Percentiles rank a stretch among this genome's conserved stretches.
These are phyloP conservation scores for Tagetes erecta DNA, from an alignment of 129 eudicot species.

Conservation along the genomic window DNA sequence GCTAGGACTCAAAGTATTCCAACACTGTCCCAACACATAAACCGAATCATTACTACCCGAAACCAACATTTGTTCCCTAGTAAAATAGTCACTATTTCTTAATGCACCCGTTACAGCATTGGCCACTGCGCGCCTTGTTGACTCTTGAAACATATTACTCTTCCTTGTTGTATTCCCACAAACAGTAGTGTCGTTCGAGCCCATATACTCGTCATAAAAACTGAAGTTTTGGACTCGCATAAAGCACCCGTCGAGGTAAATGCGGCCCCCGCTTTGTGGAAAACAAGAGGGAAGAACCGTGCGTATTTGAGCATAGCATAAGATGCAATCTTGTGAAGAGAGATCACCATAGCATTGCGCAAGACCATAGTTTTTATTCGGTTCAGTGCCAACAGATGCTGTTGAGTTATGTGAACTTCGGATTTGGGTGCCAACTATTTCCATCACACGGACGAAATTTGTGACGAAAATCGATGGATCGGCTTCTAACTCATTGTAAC, in stretches of 20 bases:
- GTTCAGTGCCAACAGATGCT: constrained; percentile 45
- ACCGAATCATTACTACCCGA: constrained; percentile 35
- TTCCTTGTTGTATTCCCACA: constrained; percentile 61
- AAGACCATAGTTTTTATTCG: constrained; percentile 42
- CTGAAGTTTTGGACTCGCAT: constrained; percentile 59
- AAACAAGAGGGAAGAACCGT: constrained; percentile 64
- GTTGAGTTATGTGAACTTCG: constrained; percentile 46
- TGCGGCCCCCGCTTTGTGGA: constrained; percentile 58
- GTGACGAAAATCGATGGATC: constrained; percentile 40
- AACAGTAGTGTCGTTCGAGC: constrained; percentile 43
- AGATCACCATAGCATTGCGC: constrained; percentile 85
- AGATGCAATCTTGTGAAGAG: constrained; percentile 57
- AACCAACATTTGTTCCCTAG: constrained; percentile 39
- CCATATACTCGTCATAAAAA: constrained; percentile 54
- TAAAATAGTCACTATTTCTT: constrained; percentile 33
- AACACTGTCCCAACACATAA: constrained; percentile 69
- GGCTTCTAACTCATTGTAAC: constrained; percentile 36
- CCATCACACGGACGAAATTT: constrained; percentile 60
- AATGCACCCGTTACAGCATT: constrained; percentile 47
- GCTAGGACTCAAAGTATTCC: constrained; percentile 59
- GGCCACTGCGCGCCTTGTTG: constrained; percentile 46
- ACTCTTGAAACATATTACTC: constrained; percentile 33
- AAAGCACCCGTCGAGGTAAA: constrained; percentile 76
- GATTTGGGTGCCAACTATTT: constrained; percentile 47
- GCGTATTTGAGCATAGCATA: constrained; percentile 68